Evolutionary conservation across 2,329 filamentous ascomycete genomes (phyloP), one percentile per base, ranked within the genome.

Genomic region (Xylaria sp.): DNA sequence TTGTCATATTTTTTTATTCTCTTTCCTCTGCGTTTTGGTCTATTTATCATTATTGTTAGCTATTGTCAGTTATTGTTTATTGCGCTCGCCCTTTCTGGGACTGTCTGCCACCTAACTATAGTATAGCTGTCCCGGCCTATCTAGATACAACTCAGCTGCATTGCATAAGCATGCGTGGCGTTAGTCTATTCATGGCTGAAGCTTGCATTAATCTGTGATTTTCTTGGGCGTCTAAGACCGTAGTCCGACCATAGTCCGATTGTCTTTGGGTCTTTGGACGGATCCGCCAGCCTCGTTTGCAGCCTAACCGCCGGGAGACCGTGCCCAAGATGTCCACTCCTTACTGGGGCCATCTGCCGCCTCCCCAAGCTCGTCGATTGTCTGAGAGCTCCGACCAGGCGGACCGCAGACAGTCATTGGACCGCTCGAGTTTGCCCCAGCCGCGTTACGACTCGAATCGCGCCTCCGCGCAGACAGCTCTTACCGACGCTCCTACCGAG

Each of bases 271-370:
- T 55, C 24, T 27, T 27, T 27, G 24, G 24, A 27, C 65, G 65
- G 65, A 69, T 66, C 68, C 69, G 69, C 72, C 69, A 69, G 71
- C 69, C 71, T 73, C 62, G 69, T 70, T 74, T 69, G 70, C 71
- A 72, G 69, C 72, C 72, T 71, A 75, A 64, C 75, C 71, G 72
- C 59, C 70, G 48, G 69, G 19, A 50, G 53, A 55, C 69, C 70
- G 63, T 70, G 64, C 59, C 67, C 74, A 75, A 77, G 78, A 86
- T 85, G 83, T 79, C 84, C 62, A 74, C 84, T 64, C 75, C 85
- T 47, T 89, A 89, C 80, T 89, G 87, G 87, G 86, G 86, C 77
- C 80, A 87, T 75, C 81, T 89, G 70, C 86, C 87, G 68, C 79
- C 82, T 69, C 80, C 85, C 60, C 85, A 83, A 73, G 75, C 81